phyloP scores from a whole-genome alignment of 1,284 basidiomycete species.

The Ganoderma meredithae region DNA sequence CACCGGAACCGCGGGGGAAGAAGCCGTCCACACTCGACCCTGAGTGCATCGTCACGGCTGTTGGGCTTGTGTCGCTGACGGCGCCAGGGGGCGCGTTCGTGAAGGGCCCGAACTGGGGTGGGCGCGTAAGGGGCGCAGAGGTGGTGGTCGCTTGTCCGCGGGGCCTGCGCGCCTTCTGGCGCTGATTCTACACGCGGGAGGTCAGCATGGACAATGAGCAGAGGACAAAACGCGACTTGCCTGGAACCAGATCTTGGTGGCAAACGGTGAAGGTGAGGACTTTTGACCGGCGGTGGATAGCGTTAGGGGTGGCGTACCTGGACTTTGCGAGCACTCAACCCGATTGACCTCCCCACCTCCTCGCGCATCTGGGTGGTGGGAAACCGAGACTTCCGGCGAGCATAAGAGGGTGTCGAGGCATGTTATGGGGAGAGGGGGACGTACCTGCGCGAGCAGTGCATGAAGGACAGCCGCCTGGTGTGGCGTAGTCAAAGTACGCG shows the following conservation, averaged over 20 bases:
- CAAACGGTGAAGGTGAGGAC: constrained; percentile 34
- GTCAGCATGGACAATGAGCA: constrained; percentile 29
- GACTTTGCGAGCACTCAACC: constrained; percentile 84
- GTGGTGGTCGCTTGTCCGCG: constrained; percentile 46
- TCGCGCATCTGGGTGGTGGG: constrained; percentile 86
- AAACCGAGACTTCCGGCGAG: constrained; percentile 73
- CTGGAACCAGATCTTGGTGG: constrained; percentile 82
- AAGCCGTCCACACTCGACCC: constrained; percentile 25
- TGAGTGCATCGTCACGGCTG: constrained; percentile 18
- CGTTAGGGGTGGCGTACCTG: constrained; percentile 62
- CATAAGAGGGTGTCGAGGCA: background rate
- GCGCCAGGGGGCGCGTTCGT: constrained; percentile 48
- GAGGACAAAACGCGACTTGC: constrained; percentile 47
- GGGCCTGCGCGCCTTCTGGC: constrained; percentile 80
- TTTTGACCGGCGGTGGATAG: constrained; percentile 12
- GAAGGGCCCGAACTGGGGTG: constrained; percentile 68
- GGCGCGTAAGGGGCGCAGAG: constrained; percentile 53
- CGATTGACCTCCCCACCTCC: constrained; percentile 83
- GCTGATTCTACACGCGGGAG: constrained; percentile 66
- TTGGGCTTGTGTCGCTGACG: constrained; percentile 28
- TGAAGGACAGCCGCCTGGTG: constrained; percentile 85
- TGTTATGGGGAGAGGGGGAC: constrained; percentile 7
- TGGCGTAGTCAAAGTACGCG: constrained; percentile 82
- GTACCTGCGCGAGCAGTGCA: constrained; percentile 79
- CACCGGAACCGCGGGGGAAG: constrained; percentile 25